A percentile compares a stretch with the other conserved stretches of the same genome.
Evolutionary conservation across 768 basidiomycete genomes (phyloP).

Genomic region (Kwoniella sp.): DNA sequence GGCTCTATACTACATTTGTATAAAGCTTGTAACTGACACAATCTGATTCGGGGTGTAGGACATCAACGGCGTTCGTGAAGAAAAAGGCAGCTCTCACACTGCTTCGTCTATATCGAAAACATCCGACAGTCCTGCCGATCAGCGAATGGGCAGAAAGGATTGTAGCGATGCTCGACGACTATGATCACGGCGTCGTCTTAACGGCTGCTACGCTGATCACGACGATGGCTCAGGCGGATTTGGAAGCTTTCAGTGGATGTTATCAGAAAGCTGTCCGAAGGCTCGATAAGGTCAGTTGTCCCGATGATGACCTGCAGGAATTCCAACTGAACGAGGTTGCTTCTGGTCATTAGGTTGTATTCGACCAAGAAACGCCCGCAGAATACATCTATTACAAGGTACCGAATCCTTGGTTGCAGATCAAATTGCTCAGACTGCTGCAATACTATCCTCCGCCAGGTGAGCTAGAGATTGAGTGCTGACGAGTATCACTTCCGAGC

Average conservation of each 20-base stretch:
- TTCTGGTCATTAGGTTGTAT: constrained; percentile 66
- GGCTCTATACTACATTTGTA: too few species aligned
- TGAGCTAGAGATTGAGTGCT: constrained; percentile 54
- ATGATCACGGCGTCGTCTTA: constrained; percentile 87
- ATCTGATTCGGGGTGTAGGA: constrained; percentile 64
- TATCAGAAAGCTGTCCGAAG: constrained; percentile 94
- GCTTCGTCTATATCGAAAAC: constrained; percentile 89
- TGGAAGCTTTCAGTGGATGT: constrained; percentile 85
- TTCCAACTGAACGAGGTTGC: too few species aligned
- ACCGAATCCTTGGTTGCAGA: constrained; percentile 95
- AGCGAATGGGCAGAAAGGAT: constrained; percentile 95
- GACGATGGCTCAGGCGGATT: constrained; percentile 89
- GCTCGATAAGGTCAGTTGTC: constrained; percentile 68
- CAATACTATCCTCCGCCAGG: constrained; percentile 97
- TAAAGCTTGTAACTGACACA: too few species aligned
- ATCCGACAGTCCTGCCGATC: constrained; percentile 88
- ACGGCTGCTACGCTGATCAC: constrained; percentile 91
- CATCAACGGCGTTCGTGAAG: constrained; percentile 91
- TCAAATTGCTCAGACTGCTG: constrained; percentile 85
- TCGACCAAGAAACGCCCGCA: constrained; percentile 82
- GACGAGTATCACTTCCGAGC: too few species aligned
- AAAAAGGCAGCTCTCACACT: constrained; percentile 97
- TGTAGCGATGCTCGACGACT: constrained; percentile 92
- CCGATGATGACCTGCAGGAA: neutral
- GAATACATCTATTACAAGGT: constrained; percentile 98